These are phyloP conservation scores for Acacia melanoxylon DNA, from an alignment of 306 rosid genomes.

Conservation along the genomic window DNA sequence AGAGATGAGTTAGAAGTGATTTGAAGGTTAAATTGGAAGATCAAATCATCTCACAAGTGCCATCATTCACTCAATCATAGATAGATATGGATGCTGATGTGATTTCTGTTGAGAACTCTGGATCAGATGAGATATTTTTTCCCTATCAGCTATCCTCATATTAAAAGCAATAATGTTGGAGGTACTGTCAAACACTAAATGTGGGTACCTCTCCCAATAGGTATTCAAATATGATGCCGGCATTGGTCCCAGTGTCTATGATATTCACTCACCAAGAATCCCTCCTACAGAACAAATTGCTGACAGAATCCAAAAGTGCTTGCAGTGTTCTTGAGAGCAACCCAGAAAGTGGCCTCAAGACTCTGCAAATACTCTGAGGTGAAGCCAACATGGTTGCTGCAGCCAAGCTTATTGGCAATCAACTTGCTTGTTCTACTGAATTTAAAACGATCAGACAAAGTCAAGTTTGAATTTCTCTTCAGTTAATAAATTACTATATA, in stretches of 20 bases:
- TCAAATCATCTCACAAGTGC: too few species aligned
- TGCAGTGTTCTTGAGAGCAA: conserved; percentile 55
- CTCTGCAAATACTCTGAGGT: conserved; percentile 57
- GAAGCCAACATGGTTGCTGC: conserved; percentile 63
- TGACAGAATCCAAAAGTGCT: conserved; percentile 56
- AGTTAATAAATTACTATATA: too few species aligned
- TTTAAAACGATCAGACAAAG: background rate
- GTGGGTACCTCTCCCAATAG: too few species aligned
- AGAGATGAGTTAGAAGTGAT: too few species aligned
- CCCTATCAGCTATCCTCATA: too few species aligned
- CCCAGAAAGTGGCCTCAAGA: conserved; percentile 73
- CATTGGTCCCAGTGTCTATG: conserved; percentile 64
- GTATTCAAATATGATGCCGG: conserved; percentile 49
- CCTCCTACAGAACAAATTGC: conserved; percentile 55
- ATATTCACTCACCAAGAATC: conserved; percentile 69
- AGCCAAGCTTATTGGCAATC: conserved; percentile 54
- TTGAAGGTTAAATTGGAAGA: too few species aligned
- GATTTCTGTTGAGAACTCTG: conserved; percentile 61
- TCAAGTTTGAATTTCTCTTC: background rate
- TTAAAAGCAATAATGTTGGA: too few species aligned
- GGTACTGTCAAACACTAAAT: too few species aligned
- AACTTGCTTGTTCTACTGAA: conserved; percentile 46
- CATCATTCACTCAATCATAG: conserved; percentile 67
- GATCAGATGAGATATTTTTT: conserved; percentile 44
- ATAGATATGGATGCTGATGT: conserved; percentile 74